Conservation (phyloP, 441 rosid species). For the Geranium incanum region DNA sequence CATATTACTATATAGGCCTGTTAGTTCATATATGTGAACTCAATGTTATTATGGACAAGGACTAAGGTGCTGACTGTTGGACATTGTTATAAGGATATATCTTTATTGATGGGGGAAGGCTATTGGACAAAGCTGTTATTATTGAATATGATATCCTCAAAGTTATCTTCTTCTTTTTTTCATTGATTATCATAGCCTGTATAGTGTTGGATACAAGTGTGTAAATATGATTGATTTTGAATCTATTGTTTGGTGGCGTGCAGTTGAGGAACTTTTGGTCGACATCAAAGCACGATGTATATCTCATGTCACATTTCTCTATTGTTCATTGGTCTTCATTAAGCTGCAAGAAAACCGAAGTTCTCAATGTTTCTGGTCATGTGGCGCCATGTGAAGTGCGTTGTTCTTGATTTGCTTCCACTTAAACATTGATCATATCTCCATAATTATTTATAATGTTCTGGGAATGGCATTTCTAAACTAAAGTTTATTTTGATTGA, state of each 20-base stretch:
- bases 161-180: neutral
- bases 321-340: slow-evolving; percentile 43
- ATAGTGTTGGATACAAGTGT: neutral
- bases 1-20: too few species aligned
- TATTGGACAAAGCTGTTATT: neutral
- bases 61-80: too few species aligned
- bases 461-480: too few species aligned
- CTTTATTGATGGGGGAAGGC: neutral
- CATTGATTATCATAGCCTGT: too few species aligned
- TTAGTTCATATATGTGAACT: too few species aligned
- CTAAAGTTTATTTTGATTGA: neutral
- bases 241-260: slow-evolving; percentile 12
- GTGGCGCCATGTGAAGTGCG: slow-evolving; percentile 41
- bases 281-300: slow-evolving; percentile 15
- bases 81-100: too few species aligned
- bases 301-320: slow-evolving; percentile 38
- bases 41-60: too few species aligned
- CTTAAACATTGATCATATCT: neutral
- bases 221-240: neutral
- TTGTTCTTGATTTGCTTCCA: neutral
- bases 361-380: slow-evolving; percentile 39
- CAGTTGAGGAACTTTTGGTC: slow-evolving; percentile 45
- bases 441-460: neutral
- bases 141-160: too few species aligned
- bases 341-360: slow-evolving; percentile 30